Conservation (phyloP, 2,329 filamentous ascomycete genomes). For the Penicillium sp. region DNA sequence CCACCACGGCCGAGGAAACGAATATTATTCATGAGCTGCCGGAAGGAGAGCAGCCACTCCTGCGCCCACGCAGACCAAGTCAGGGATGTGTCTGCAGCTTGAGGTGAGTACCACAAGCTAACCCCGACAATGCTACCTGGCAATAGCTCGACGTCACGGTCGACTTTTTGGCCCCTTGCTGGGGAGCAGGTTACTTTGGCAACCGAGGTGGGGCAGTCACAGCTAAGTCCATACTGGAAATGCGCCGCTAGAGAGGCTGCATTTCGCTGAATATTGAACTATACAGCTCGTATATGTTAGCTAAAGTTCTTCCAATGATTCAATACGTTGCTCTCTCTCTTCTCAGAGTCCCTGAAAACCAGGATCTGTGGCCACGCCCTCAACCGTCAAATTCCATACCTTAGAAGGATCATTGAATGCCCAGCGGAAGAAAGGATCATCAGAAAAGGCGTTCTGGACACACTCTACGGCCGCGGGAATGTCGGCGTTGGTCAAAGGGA, state of each 20-base stretch:
- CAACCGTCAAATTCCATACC: constrained; percentile 42
- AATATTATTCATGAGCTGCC: constrained; percentile 68
- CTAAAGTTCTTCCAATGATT: constrained; percentile 8
- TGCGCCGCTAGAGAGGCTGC: constrained; percentile 64
- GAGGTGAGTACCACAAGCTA: constrained; percentile 71
- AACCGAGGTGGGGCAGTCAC: constrained; percentile 67
- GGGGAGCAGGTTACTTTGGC: constrained; percentile 58
- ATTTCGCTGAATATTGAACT: constrained; percentile 65
- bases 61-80: constrained; percentile 66
- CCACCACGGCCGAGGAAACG: constrained; percentile 67
- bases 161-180: constrained; percentile 21
- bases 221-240: constrained; percentile 68
- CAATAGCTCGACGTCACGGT: constrained; percentile 14
- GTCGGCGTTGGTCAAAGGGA: constrained; percentile 58
- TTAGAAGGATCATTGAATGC: constrained; percentile 61
- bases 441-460: constrained; percentile 66
- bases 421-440: constrained; percentile 69
- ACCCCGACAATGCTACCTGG: constrained; percentile 63
- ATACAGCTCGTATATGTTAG: constrained; percentile 16
- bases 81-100: constrained; percentile 48
- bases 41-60: constrained; percentile 66
- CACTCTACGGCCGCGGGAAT: constrained; percentile 66
- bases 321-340: not conserved
- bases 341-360: not conserved
- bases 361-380: too few relatives aligned